These are phyloP conservation scores for Clathrospora elynae DNA, from an alignment of 2,329 filamentous ascomycete genomes.

Conservation along the genomic window DNA sequence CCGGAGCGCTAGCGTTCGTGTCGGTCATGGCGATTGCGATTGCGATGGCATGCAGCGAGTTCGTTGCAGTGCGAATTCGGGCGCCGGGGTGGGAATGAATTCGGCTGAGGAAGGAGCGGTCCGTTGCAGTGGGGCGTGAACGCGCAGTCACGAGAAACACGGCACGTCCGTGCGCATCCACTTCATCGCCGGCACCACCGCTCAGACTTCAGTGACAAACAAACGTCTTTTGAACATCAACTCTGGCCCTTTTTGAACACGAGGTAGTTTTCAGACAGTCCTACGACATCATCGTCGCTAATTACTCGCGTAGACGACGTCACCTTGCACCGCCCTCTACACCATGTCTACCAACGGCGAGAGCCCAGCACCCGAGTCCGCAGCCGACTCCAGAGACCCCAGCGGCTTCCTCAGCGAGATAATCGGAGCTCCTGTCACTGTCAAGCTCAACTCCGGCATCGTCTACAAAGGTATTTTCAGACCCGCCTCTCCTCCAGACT, in stretches of 20 bases:
- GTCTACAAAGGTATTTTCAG: conserved; percentile 81
- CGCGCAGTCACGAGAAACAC: conserved; percentile 38
- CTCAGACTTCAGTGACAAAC: no score
- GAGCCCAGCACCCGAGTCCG: conserved; percentile 56
- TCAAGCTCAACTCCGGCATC: conserved; percentile 98
- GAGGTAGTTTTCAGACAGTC: neutral
- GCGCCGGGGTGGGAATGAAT: conserved; percentile 3
- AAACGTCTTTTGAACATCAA: neutral
- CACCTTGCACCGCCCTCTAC: conserved; percentile 1
- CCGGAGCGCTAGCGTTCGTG: conserved; percentile 18
- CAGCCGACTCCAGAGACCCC: conserved; percentile 82
- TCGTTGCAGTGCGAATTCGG: conserved; percentile 3
- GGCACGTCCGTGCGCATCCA: conserved; percentile 28
- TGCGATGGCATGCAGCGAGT: conserved; percentile 13
- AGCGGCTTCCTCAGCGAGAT: conserved; percentile 93
- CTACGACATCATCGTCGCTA: neutral
- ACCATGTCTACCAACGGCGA: conserved; percentile 67
- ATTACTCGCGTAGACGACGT: conserved; percentile 1
- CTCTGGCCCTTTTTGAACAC: neutral
- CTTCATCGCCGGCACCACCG: neutral
- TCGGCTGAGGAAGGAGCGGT: conserved; percentile 2
- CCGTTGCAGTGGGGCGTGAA: conserved; percentile 13
- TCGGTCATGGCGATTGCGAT: conserved; percentile 36
- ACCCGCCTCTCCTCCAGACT: conserved; percentile 4
- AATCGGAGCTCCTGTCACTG: conserved; percentile 89